Evolutionary conservation across 805 yeast species (phyloP), one percentile per base, ranked within the genome.

Genomic region (Kodamaea restingae): DNA sequence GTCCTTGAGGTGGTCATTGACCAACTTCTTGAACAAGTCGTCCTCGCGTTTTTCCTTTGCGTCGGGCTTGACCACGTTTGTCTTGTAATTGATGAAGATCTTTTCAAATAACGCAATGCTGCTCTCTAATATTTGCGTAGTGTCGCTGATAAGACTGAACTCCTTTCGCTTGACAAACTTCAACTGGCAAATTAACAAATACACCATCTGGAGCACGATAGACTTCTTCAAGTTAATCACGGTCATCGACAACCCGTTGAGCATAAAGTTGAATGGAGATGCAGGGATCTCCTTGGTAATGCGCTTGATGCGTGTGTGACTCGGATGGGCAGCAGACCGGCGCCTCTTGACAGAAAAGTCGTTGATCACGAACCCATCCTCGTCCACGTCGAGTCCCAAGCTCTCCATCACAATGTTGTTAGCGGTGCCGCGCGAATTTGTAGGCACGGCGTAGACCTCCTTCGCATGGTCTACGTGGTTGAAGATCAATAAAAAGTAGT

Each of bases 321-420:
- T 39, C 10, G 42, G 42, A 17, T 33, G 36, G 3, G 32, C 36
- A 7, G 39, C 25, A 7, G 45, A 35, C 41, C 53, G 56, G 35
- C 65, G 54, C 37, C 70, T 49, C 46, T 65, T 67, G 3, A 60
- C 70, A 6, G 65, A 61, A 44, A 67, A 67, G 50, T 67, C 73
- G 43, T 68, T 68, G 11, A 67, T 65, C 4, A 68, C 67, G 48
- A 66, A 66, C 17, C 74, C 74, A 45, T 67, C 73, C 34, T 68
- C 72, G 42, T 69, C 71, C 14, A 65, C 61, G 47, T 65, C 71
- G 20, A 67, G 43, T 7, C 67, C 70, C 36, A 64, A 54, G 42
- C 63, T 59, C 34, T 59, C 64, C 55, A 63, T 56, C n/a, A 62
- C 58, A 6, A 55, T 43, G 14, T 32, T 28, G 20, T 49, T 50